Conservation (phyloP, 2,329 filamentous ascomycete species). For the Laburnicola sp. region DNA sequence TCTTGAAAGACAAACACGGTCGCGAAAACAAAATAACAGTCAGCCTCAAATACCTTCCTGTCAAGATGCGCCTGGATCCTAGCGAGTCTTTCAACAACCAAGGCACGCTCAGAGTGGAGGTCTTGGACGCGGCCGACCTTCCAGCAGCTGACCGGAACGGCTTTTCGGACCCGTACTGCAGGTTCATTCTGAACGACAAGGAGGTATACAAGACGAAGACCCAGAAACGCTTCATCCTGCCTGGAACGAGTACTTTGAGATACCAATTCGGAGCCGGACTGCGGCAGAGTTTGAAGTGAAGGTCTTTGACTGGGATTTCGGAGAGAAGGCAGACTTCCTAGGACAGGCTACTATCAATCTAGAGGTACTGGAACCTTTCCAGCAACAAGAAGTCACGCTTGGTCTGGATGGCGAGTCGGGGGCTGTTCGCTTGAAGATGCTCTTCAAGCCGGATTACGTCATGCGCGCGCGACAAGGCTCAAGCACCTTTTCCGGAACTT, state of each 20-base stretch:
- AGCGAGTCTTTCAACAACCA: constrained; percentile 99
- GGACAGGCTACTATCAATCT: constrained; percentile 77
- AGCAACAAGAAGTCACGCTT: constrained; percentile 72
- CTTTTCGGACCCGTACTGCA: constrained; percentile 95
- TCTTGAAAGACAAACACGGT: constrained; percentile 77
- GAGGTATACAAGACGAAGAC: constrained; percentile 94
- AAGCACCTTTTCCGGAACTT: constrained; percentile 89
- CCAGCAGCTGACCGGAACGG: constrained; percentile 94
- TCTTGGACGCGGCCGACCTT: constrained; percentile 83
- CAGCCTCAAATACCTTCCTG: constrained; percentile 90
- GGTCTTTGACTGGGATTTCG: constrained; percentile 96
- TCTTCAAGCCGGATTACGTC: constrained; percentile 94
- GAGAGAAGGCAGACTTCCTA: constrained; percentile 89
- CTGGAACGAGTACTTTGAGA: constrained; percentile 97
- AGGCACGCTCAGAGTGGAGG: constrained; percentile 90
- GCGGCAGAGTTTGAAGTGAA: constrained; percentile 80
- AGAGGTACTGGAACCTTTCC: constrained; percentile 81
- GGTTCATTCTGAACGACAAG: constrained; percentile 86
- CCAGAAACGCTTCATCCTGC: constrained; percentile 89
- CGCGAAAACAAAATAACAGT: constrained; percentile 79
- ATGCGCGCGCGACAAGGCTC: constrained; percentile 84
- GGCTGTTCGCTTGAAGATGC: constrained; percentile 74
- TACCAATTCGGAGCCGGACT: constrained; percentile 78
- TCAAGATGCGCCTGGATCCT: constrained; percentile 91
- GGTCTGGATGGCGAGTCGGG: constrained; percentile 88